phyloP scores from a whole-genome alignment of 202 grass and related monocot genomes.

The Setaria viridis region DNA sequence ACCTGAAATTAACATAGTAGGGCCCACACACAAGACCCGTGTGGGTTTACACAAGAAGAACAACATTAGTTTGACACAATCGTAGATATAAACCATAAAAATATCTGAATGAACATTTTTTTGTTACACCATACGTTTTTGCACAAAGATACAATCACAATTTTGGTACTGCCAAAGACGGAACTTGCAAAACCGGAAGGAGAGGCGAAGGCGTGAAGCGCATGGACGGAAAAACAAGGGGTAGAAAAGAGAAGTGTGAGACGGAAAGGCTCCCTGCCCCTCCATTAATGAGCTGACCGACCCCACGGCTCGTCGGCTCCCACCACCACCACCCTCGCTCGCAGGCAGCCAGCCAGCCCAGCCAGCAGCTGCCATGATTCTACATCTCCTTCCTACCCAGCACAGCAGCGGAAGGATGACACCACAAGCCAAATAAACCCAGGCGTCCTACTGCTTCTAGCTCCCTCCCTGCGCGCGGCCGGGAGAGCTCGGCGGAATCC shows the following conservation, averaged over 20 bases:
- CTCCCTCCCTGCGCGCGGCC: constrained; percentile 6
- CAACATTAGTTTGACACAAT: not conserved
- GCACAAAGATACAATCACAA: not conserved
- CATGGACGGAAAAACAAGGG: constrained; percentile 4
- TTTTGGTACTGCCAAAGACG: not conserved
- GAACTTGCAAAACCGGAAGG: not conserved
- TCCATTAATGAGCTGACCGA: constrained; percentile 54
- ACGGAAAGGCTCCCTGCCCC: constrained; percentile 1
- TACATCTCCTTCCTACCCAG: constrained; percentile 48
- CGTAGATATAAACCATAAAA: not conserved
- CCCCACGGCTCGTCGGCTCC: constrained; percentile 35
- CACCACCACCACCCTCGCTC: constrained; percentile 44
- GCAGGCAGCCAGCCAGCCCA: constrained; percentile 17
- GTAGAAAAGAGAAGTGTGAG: not conserved
- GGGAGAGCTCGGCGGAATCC: constrained; percentile 1
- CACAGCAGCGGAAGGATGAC: constrained; percentile 36
- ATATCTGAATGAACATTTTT: not conserved
- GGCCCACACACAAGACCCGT: not conserved
- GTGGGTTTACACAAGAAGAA: not conserved
- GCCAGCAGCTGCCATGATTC: constrained; percentile 40
- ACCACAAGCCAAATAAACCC: constrained; percentile 34
- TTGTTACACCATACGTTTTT: not conserved
- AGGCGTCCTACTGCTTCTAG: not conserved
- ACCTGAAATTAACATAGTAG: not conserved
- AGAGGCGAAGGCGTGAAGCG: constrained; percentile 14